Base-by-base conservation (phyloP, 2,329 filamentous ascomycete genomes). In the Bipolaris gigantea region DNA sequence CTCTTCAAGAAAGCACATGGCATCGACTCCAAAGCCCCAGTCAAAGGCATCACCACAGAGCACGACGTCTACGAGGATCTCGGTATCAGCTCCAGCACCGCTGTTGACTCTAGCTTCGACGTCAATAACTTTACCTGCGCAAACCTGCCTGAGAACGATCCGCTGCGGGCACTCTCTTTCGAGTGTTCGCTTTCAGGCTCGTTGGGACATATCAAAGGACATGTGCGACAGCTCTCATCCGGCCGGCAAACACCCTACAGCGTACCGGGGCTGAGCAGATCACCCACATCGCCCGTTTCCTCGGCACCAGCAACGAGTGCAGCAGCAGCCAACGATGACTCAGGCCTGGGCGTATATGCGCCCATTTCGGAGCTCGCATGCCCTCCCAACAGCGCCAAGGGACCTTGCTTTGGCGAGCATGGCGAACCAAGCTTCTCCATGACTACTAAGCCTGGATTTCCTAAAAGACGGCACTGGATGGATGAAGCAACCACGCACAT, bases 1-100 rank as follows among this genome's bases (percentile, higher is more conserved):
- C 60, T 81, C 6, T 81, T 80, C 70, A 80, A 80, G 60, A 77
- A 79, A 60, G 78, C 78, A 5, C 77, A 80, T 43, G 77, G 77
- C 3, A 69, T 80, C 27, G 59, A 66, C 5, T 30, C 39, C 4
- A 55, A 42, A 15, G 44, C 51, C 7, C 48, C 57, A 8, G 18
- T 54, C 3, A 41, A 51, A 49, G 60, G 46, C 2, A 51, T 63
- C 33, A 52, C 46, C 19, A 42, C 59, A 3, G 56, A 56, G 18
- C 65, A 69, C 18, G 70, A 74, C 11, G 52, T 70, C 13, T 60
- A 67, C 21, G 72, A 75, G 58, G 72, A 75, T 53, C 65, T 74
- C 3, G 72, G 71, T 1, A 44, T 74, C 8, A 48, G 62, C 18
- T 30, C 57, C 7, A 45, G 59, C n/a, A 55, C 63, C 15, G 34